phyloP scores from a whole-genome alignment of 2,329 filamentous ascomycete genomes.

The Coniochaeta prunicola region DNA sequence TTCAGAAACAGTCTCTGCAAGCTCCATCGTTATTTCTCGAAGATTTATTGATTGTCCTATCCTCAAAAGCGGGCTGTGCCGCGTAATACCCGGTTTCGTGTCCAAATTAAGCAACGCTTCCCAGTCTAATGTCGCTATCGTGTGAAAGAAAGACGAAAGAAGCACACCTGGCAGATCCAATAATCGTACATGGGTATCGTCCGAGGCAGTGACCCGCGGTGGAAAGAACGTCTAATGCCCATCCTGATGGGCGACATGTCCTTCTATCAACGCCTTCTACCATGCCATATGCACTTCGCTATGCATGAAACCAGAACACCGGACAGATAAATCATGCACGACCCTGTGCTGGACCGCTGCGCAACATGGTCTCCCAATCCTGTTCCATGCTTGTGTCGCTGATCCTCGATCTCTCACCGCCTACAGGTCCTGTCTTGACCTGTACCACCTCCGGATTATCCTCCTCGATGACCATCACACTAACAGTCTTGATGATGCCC shows the following conservation, averaged over 20 bases:
- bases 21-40: too few species aligned
- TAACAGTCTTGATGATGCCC: constrained; percentile 31
- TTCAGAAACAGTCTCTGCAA: too few species aligned
- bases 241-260: background rate
- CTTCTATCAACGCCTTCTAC: background rate
- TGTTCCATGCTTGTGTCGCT: constrained; percentile 12
- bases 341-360: constrained; percentile 11
- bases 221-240: background rate
- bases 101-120: too few species aligned
- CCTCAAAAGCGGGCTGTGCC: too few species aligned
- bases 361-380: constrained; percentile 20
- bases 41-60: too few species aligned
- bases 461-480: constrained; percentile 27
- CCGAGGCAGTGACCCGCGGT: background rate
- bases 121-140: background rate
- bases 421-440: constrained; percentile 6
- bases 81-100: too few species aligned
- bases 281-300: background rate
- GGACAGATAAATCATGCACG: background rate
- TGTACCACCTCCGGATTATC: constrained; percentile 17
- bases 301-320: background rate
- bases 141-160: background rate
- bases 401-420: background rate
- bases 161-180: background rate
- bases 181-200: background rate